A percentile compares a stretch with the other conserved stretches of the same genome.
phyloP scores from a whole-genome alignment of 306 rosid genomes.

The Astragalus membranaceus region DNA sequence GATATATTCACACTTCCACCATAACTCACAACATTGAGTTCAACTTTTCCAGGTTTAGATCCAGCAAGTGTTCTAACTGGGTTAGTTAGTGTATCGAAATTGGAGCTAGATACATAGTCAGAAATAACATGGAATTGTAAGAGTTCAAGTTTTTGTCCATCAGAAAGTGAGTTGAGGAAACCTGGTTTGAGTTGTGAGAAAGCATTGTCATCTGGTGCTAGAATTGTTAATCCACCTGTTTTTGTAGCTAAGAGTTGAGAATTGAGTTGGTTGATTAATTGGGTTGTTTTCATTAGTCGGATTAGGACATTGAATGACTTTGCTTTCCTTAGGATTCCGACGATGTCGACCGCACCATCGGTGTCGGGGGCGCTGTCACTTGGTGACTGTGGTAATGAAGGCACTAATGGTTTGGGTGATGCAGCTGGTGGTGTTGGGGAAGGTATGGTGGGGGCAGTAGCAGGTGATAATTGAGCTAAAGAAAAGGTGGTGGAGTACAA shows the following conservation, averaged over 20 bases:
- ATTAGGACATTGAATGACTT: constrained; percentile 43
- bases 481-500: constrained; percentile 9
- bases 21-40: constrained; percentile 47
- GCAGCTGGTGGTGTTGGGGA: constrained; percentile 5
- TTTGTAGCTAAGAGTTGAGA: constrained; percentile 42
- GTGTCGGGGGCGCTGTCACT: constrained; percentile 33
- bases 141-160: constrained; percentile 48
- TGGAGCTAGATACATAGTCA: constrained; percentile 38
- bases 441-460: constrained; percentile 26
- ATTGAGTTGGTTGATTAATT: constrained; percentile 53
- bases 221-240: constrained; percentile 43
- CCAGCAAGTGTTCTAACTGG: constrained; percentile 66
- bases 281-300: constrained; percentile 55
- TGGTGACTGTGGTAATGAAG: constrained; percentile 31
- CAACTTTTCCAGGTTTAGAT: constrained; percentile 37
- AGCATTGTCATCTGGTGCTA: constrained; percentile 48
- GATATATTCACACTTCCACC: constrained; percentile 59
- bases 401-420: constrained; percentile 32
- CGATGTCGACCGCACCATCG: constrained; percentile 26
- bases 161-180: constrained; percentile 47
- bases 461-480: constrained; percentile 35
- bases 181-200: constrained; percentile 58
- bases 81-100: constrained; percentile 61
- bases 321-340: constrained; percentile 46
- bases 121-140: constrained; percentile 55